Evolutionary conservation across 495 filamentous ascomycete species (phyloP).

Genomic region (Bryoglossum gracile): DNA sequence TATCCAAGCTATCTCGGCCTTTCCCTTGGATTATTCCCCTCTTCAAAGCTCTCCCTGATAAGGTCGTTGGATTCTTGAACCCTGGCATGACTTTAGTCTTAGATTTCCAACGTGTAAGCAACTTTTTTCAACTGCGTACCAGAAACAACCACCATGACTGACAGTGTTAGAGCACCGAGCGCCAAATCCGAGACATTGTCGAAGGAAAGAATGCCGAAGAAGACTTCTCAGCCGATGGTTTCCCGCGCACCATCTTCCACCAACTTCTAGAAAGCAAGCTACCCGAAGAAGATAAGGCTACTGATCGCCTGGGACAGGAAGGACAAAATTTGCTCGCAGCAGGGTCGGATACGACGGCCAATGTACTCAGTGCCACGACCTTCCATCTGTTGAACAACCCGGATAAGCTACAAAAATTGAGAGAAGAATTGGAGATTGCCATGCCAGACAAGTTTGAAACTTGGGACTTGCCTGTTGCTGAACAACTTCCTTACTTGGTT

Average conservation of each 20-base stretch:
- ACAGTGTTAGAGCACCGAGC: background rate
- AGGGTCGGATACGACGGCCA: slow-evolving; percentile 25
- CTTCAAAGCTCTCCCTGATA: background rate
- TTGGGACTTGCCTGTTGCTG: slow-evolving; percentile 19
- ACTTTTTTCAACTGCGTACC: background rate
- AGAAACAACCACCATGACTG: background rate
- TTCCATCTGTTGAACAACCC: slow-evolving; percentile 31
- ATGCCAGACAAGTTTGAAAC: slow-evolving; percentile 8
- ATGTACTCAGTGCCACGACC: slow-evolving; percentile 26
- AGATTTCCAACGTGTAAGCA: background rate
- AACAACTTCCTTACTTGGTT: background rate
- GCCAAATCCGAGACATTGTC: no score
- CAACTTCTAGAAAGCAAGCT: slow-evolving; percentile 14
- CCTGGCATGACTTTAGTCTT: background rate
- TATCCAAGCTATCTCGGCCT: background rate
- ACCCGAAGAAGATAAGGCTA: slow-evolving; percentile 23
- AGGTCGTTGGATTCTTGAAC: background rate
- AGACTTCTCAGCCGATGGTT: no score
- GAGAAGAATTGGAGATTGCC: slow-evolving; percentile 23
- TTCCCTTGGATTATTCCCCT: background rate
- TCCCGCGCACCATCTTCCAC: slow-evolving; percentile 6
- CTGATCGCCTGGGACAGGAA: slow-evolving; percentile 28
- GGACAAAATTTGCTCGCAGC: slow-evolving; percentile 26
- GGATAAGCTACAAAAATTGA: slow-evolving; percentile 22
- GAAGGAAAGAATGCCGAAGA: background rate